phyloP scores from a whole-genome alignment of 2,329 filamentous ascomycete species.

The Colletotrichum phormii region DNA sequence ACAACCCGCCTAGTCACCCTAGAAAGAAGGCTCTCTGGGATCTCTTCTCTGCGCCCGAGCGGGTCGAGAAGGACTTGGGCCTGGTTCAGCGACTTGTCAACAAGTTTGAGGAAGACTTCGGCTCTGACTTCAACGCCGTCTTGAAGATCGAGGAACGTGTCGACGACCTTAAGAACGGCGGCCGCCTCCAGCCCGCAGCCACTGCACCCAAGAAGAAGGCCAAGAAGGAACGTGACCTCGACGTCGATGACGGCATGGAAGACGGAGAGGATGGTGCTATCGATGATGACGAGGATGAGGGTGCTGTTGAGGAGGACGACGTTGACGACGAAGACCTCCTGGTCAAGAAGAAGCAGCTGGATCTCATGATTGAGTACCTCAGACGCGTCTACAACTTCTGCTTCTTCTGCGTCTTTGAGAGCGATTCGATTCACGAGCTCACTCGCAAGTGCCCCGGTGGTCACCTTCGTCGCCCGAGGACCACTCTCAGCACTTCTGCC shows the following conservation, averaged over 20 bases:
- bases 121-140: conserved; percentile 80
- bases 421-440: conserved; percentile 95
- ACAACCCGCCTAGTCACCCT: conserved; percentile 86
- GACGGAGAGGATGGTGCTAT: conserved; percentile 73
- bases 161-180: conserved; percentile 80
- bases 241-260: conserved; percentile 71
- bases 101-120: conserved; percentile 88
- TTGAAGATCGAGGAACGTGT: conserved; percentile 88
- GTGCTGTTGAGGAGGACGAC: conserved; percentile 81
- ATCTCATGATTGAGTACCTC: conserved; percentile 95
- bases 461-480: conserved; percentile 91
- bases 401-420: conserved; percentile 99
- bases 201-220: conserved; percentile 66
- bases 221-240: conserved; percentile 70
- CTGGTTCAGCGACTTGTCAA: conserved; percentile 84
- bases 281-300: conserved; percentile 85
- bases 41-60: conserved; percentile 92
- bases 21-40: conserved; percentile 98
- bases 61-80: conserved; percentile 89
- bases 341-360: conserved; percentile 95
- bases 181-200: conserved; percentile 77
- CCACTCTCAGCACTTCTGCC: conserved; percentile 84
- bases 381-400: conserved; percentile 98
- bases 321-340: conserved; percentile 90
- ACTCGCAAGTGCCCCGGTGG: conserved; percentile 96